phyloP scores from a whole-genome alignment of 2,329 filamentous ascomycete genomes.

The Chaetomium sp. region DNA sequence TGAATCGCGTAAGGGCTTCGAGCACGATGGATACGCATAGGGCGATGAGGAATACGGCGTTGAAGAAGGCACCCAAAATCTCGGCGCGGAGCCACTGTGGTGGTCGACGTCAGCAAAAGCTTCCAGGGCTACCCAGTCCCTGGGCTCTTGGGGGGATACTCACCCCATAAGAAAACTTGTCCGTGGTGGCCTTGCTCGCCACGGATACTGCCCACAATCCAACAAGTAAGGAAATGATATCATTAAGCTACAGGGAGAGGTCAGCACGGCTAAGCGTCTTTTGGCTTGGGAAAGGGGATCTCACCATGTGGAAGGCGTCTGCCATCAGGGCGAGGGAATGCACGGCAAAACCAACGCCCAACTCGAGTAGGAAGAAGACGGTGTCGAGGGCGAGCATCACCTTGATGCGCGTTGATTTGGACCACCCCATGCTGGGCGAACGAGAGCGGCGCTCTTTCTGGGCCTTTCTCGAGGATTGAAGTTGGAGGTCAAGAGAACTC shows the following conservation, averaged over 20 bases:
- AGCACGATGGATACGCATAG: slow-evolving; percentile 95
- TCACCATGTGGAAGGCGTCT: slow-evolving; percentile 97
- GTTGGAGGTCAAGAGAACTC: not conserved
- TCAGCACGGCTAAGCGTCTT: slow-evolving; percentile 25
- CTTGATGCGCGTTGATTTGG: slow-evolving; percentile 88
- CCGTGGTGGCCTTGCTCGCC: slow-evolving; percentile 79
- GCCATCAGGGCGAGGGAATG: slow-evolving; percentile 92
- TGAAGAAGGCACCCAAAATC: slow-evolving; percentile 93
- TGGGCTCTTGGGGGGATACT: slow-evolving; percentile 40
- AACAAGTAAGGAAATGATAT: slow-evolving; percentile 91
- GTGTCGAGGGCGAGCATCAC: slow-evolving; percentile 90
- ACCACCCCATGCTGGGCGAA: slow-evolving; percentile 69
- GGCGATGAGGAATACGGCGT: slow-evolving; percentile 95
- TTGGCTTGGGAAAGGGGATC: slow-evolving; percentile 34
- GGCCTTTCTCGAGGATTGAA: not conserved
- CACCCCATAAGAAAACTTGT: slow-evolving; percentile 93
- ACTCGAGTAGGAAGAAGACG: slow-evolving; percentile 86
- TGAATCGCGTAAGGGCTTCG: slow-evolving; percentile 87
- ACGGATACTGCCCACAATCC: slow-evolving; percentile 95
- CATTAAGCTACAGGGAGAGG: slow-evolving; percentile 69
- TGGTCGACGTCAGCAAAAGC: slow-evolving; percentile 1
- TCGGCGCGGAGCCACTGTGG: slow-evolving; percentile 90
- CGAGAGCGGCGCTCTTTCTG: not conserved
- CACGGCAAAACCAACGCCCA: slow-evolving; percentile 82
- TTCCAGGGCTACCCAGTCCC: too few relatives aligned